Conservation (phyloP, 208 protist genomes). For the Crithidia mellificae region DNA sequence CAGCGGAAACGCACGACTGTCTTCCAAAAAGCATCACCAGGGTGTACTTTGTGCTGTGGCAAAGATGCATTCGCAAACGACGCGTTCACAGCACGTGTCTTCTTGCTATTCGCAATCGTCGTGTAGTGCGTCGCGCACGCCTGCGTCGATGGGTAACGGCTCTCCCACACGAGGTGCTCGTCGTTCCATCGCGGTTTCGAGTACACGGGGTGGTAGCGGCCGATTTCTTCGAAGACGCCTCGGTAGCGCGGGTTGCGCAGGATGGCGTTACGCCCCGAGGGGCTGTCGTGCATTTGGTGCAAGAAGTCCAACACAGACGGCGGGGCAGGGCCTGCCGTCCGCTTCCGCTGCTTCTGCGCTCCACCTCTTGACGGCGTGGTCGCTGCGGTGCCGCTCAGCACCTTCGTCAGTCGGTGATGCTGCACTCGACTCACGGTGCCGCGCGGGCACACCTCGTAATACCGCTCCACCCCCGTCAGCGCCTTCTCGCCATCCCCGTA, state of each 20-base stretch:
- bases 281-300: constrained; percentile 33
- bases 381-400: constrained; percentile 1
- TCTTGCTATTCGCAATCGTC: constrained; percentile 2
- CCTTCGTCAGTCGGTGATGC: constrained; percentile 30
- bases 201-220: constrained; percentile 43
- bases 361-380: not conserved
- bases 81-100: not conserved
- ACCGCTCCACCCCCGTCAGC: constrained; percentile 54
- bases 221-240: constrained; percentile 54
- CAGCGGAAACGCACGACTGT: constrained; percentile 73
- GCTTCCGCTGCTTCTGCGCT: not conserved
- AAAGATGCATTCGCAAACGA: constrained; percentile 1
- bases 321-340: not conserved
- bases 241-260: constrained; percentile 29
- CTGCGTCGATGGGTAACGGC: constrained; percentile 58
- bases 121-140: constrained; percentile 39
- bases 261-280: constrained; percentile 14
- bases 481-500: constrained; percentile 74
- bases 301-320: constrained; percentile 32
- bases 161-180: constrained; percentile 63
- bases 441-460: constrained; percentile 65
- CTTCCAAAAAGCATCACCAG: constrained; percentile 52
- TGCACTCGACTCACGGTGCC: constrained; percentile 59
- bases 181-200: constrained; percentile 63
- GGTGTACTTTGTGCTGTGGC: constrained; percentile 3